Percentiles rank a stretch among this genome's conserved stretches.
These are phyloP conservation scores for Mycena polygramma DNA, from an alignment of 768 basidiomycete species.

Conservation along the genomic window DNA sequence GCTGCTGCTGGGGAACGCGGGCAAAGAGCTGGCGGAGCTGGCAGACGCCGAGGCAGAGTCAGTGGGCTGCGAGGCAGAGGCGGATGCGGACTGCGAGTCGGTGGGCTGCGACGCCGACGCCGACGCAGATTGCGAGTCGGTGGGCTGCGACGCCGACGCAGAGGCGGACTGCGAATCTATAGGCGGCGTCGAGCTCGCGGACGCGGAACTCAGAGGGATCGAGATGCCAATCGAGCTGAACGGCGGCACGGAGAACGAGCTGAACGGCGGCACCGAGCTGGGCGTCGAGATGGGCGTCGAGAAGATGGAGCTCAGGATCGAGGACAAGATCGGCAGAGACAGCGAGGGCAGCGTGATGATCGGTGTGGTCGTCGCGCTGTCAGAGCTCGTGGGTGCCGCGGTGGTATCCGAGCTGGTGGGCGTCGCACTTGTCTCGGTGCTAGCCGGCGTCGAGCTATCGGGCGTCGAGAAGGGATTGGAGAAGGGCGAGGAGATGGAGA, in stretches of 20 bases:
- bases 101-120: background rate
- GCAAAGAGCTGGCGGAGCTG: background rate
- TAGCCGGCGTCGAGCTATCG: too few relatives aligned
- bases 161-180: too few relatives aligned
- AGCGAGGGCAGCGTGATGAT: background rate
- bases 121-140: background rate
- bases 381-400: too few relatives aligned
- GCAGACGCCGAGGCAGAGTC: background rate
- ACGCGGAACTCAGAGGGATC: background rate
- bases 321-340: too few relatives aligned
- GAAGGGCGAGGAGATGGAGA: background rate
- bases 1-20: constrained; percentile 6
- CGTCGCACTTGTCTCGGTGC: too few relatives aligned
- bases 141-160: background rate
- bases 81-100: background rate
- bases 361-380: too few relatives aligned
- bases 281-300: background rate
- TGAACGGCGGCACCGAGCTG: background rate
- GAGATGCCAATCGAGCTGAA: background rate
- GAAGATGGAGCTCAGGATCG: background rate
- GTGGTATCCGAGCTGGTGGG: too few relatives aligned
- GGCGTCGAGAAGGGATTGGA: background rate
- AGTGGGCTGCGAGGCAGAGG: background rate
- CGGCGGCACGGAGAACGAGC: background rate
- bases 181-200: background rate